Conservation (phyloP, 306 rosid genomes). For the Canavalia gladiata region DNA sequence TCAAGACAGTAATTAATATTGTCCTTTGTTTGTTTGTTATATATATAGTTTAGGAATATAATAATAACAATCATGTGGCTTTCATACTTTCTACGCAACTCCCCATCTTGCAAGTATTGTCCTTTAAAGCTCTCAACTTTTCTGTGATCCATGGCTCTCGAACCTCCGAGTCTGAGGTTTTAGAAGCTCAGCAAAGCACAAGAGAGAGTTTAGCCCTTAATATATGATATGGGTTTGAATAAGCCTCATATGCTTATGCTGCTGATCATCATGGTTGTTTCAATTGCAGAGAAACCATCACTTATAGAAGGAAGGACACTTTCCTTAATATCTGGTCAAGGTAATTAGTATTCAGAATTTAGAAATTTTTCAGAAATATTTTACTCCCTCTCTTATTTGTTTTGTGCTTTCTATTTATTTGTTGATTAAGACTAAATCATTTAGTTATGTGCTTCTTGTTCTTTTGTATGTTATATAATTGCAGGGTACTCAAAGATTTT, state of each 20-base stretch:
- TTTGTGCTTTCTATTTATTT: neutral
- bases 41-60: neutral
- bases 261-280: conserved; percentile 46
- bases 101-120: conserved; percentile 2
- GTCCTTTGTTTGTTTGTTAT: too few species aligned
- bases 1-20: too few species aligned
- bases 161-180: conserved; percentile 41
- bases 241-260: conserved; percentile 42
- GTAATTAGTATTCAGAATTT: conserved; percentile 35
- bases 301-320: conserved; percentile 52
- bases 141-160: conserved; percentile 36
- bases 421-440: neutral
- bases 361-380: neutral
- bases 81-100: conserved; percentile 41
- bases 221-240: conserved; percentile 30
- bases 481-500: conserved; percentile 51
- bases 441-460: neutral
- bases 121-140: conserved; percentile 26
- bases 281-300: conserved; percentile 39
- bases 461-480: neutral
- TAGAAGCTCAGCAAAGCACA: conserved; percentile 43
- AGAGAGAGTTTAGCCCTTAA: neutral
- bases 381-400: neutral
- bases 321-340: conserved; percentile 49
- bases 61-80: conserved; percentile 52